Percentiles rank a stretch among this genome's conserved stretches.
Evolutionary conservation across 148 eudicot species (phyloP).

Genomic region (Beta vulgaris): DNA sequence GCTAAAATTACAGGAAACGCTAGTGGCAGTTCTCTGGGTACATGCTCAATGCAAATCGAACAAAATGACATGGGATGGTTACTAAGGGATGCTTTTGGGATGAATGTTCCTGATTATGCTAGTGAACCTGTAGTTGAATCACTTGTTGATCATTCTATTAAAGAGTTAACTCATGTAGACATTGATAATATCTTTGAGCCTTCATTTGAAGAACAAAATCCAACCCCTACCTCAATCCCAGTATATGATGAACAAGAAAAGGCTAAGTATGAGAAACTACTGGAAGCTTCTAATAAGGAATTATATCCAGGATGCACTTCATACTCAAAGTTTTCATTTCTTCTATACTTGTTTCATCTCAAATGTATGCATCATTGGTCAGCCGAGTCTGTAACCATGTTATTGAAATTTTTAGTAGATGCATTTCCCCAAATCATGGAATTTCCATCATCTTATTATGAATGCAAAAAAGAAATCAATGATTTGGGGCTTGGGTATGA

Average conservation of each 20-base stretch:
- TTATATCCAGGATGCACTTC: not conserved
- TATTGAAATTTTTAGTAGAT: not conserved
- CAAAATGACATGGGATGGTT: constrained; percentile 2
- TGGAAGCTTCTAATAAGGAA: not conserved
- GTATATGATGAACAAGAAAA: not conserved
- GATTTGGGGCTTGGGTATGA: too few species aligned
- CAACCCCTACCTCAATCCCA: not conserved
- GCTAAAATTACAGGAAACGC: too few species aligned
- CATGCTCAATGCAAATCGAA: not conserved
- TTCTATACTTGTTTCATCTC: not conserved
- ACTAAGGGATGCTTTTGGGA: not conserved
- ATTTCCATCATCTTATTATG: too few species aligned
- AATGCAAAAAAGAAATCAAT: too few species aligned
- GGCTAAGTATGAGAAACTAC: not conserved
- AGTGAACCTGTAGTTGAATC: too few species aligned
- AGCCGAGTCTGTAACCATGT: not conserved
- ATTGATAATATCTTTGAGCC: not conserved
- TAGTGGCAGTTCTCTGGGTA: not conserved
- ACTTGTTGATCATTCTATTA: too few species aligned
- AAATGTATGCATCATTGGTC: constrained; percentile 3
- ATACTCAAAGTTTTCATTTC: constrained; percentile 3
- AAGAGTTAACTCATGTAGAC: too few species aligned
- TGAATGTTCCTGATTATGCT: too few species aligned
- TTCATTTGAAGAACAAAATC: not conserved
- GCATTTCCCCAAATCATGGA: too few species aligned